A percentile compares a stretch with the other conserved stretches of the same genome.
These are phyloP conservation scores for Yamadazyma sp. DNA, from an alignment of 1,139 yeast species.

Conservation along the genomic window DNA sequence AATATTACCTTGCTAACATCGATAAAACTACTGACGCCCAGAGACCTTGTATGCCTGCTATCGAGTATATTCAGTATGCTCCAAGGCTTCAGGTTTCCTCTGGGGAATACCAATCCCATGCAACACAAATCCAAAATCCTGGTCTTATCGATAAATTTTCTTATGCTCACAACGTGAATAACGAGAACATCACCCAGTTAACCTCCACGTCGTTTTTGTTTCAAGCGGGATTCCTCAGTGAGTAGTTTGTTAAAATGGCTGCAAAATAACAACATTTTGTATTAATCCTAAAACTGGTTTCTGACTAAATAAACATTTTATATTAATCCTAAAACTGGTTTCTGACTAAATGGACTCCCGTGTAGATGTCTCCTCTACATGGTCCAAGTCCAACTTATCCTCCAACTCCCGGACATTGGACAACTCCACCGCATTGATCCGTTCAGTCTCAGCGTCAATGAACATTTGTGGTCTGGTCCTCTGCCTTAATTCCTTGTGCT, in stretches of 20 bases:
- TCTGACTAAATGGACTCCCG: not conserved
- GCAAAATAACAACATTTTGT: too few species aligned
- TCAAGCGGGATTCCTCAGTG: too few species aligned
- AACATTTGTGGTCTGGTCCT: slow-evolving; percentile 15
- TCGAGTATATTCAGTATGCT: not conserved
- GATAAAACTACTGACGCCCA: too few species aligned
- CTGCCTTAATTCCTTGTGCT: slow-evolving; percentile 16
- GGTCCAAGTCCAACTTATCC: slow-evolving; percentile 8
- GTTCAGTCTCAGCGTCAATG: slow-evolving; percentile 17
- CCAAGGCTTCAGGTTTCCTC: not conserved
- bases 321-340: too few species aligned
- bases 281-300: too few species aligned
- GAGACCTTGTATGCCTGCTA: not conserved
- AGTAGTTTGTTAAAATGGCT: too few species aligned
- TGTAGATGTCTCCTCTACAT: slow-evolving; percentile 5
- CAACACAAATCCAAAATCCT: not conserved
- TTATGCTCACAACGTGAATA: not conserved
- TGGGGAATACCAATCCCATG: not conserved
- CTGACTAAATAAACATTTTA: too few species aligned
- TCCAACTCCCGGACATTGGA: slow-evolving; percentile 4
- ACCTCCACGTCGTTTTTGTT: too few species aligned
- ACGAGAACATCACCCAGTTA: too few species aligned
- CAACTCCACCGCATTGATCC: slow-evolving; percentile 13
- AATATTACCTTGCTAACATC: slow-evolving; percentile 7
- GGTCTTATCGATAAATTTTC: not conserved